These are phyloP conservation scores for Filosporella fistucella DNA, from an alignment of 495 filamentous ascomycete species.

Conservation along the genomic window DNA sequence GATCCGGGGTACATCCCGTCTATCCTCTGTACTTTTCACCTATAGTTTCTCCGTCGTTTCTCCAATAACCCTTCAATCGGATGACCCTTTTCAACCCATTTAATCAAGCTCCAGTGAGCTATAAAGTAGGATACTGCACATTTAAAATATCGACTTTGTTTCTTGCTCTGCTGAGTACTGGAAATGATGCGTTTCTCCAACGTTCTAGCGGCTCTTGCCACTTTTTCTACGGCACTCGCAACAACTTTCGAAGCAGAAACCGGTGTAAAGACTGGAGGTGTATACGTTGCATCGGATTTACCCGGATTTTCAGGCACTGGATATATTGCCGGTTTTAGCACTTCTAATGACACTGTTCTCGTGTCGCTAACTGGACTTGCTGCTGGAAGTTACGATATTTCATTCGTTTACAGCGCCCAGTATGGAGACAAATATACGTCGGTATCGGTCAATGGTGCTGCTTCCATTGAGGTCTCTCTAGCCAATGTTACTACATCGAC, in stretches of 20 bases:
- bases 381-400: slow-evolving; percentile 6
- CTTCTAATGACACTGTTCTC: not conserved
- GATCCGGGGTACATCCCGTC: no score
- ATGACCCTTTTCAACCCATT: no score
- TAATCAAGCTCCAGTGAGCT: no score
- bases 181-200: slow-evolving; percentile 5
- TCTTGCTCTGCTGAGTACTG: no score
- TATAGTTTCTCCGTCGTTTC: no score
- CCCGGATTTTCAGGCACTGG: slow-evolving; percentile 6
- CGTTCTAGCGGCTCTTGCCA: not conserved
- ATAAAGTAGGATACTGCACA: no score
- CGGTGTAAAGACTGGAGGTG: not conserved
- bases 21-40: no score
- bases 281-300: not conserved
- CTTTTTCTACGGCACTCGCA: not conserved
- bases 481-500: not conserved
- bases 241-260: slow-evolving; percentile 3
- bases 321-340: not conserved
- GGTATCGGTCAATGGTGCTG: slow-evolving; percentile 5
- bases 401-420: slow-evolving; percentile 1
- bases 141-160: no score
- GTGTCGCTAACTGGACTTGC: slow-evolving; percentile 4
- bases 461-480: not conserved
- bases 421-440: slow-evolving; percentile 4
- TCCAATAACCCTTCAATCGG: no score